Evolutionary conservation across 352 stramenopile genomes (phyloP).

Genomic region (Globisporangium nunn): DNA sequence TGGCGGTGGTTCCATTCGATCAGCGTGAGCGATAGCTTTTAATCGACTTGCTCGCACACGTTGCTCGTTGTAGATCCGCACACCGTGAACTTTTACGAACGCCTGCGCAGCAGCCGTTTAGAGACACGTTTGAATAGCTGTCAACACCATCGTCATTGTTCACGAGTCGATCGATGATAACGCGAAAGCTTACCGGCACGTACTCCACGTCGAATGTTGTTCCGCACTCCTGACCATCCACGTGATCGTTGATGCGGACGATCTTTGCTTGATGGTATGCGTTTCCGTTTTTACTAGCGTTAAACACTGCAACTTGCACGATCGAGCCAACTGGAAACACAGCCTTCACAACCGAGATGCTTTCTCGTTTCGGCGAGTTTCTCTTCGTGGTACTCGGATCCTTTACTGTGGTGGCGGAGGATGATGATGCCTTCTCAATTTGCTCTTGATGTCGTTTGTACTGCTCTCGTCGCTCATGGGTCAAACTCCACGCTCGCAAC

Average conservation of each 20-base stretch:
- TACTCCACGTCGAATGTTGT: conserved; percentile 48
- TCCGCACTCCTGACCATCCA: conserved; percentile 4
- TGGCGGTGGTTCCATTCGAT: conserved; percentile 6
- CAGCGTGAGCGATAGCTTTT: conserved; percentile 6
- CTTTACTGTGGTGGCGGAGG: not conserved
- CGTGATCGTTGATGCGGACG: conserved; percentile 20
- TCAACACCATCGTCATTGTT: too few relatives aligned
- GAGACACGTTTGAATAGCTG: not conserved
- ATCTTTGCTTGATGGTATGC: conserved; percentile 23
- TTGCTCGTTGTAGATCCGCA: conserved; percentile 22
- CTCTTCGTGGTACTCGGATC: not conserved
- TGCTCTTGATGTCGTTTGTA: conserved; percentile 2
- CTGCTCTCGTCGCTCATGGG: conserved; percentile 25
- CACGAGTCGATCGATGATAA: not conserved
- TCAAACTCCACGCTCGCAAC: conserved; percentile 49
- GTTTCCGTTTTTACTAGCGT: conserved; percentile 6
- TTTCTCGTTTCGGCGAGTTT: not conserved
- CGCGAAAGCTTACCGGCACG: conserved; percentile 14
- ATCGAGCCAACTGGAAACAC: conserved; percentile 34
- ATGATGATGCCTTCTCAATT: too few relatives aligned
- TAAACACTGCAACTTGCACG: conserved; percentile 26
- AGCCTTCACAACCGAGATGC: conserved; percentile 24
- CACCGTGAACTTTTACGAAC: conserved; percentile 17
- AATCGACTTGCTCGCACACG: conserved; percentile 16
- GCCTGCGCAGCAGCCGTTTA: not conserved